These are phyloP conservation scores for Saccharomycopsis capsularis DNA, from an alignment of 805 yeast species.

Conservation along the genomic window DNA sequence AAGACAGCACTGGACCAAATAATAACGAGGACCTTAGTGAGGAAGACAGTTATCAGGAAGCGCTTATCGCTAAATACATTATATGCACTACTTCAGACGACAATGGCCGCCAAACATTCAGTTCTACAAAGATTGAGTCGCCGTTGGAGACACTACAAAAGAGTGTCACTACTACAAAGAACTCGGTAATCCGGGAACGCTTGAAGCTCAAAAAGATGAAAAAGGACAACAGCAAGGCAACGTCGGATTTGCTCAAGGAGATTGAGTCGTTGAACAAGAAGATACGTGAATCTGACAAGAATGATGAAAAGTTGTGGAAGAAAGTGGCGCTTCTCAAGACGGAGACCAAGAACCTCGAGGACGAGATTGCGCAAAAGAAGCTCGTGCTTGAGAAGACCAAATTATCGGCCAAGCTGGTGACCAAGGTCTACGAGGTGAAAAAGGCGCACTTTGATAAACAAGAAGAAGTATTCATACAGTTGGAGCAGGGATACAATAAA, in stretches of 20 bases:
- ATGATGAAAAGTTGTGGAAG: conserved; percentile 50
- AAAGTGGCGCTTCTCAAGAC: conserved; percentile 46
- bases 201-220: conserved; percentile 48
- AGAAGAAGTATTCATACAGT: neutral
- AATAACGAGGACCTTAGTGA: too few relatives aligned
- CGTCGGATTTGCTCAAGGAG: conserved; percentile 46
- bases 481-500: neutral
- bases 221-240: conserved; percentile 50
- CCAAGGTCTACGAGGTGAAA: neutral
- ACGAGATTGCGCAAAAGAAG: conserved; percentile 7
- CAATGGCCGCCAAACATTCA: neutral
- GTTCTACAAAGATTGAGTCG: conserved; percentile 27
- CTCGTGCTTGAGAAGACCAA: neutral
- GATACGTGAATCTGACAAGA: conserved; percentile 40
- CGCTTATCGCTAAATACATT: conserved; percentile 15
- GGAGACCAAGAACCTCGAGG: conserved; percentile 19
- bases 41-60: conserved; percentile 15
- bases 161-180: conserved; percentile 57
- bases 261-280: conserved; percentile 46
- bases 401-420: neutral
- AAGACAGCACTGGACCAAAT: too few relatives aligned
- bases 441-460: conserved; percentile 4
- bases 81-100: conserved; percentile 8
- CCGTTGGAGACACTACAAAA: conserved; percentile 61
- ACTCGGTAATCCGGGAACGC: conserved; percentile 51